phyloP scores from a whole-genome alignment of 306 rosid species.

The Boehmeria nivea region DNA sequence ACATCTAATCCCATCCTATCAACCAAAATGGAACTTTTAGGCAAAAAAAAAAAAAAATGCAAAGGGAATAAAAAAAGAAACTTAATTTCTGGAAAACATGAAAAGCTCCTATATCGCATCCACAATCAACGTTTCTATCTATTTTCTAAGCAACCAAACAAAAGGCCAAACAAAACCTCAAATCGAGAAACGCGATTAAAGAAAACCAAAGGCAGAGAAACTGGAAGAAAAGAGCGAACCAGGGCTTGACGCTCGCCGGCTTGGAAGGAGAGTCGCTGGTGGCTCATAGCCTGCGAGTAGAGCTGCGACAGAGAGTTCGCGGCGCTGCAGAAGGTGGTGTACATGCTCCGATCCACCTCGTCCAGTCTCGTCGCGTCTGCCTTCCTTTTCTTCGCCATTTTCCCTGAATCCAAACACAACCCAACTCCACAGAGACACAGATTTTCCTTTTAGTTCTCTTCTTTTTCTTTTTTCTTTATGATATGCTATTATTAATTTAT shows the following conservation, averaged over 20 bases:
- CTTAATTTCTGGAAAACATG: no score
- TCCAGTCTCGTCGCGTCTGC: slow-evolving; percentile 79
- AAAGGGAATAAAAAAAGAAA: no score
- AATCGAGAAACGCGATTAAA: no score
- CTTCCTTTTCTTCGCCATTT: slow-evolving; percentile 53
- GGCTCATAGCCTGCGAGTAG: slow-evolving; percentile 83
- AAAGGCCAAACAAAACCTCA: background rate
- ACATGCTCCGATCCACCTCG: slow-evolving; percentile 94
- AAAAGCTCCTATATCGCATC: background rate
- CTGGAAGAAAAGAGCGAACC: slow-evolving; percentile 27
- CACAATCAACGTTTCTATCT: background rate
- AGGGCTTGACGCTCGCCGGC: slow-evolving; percentile 94
- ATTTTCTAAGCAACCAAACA: slow-evolving; percentile 1
- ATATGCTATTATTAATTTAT: no score
- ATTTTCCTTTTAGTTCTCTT: background rate
- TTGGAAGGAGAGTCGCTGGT: slow-evolving; percentile 84
- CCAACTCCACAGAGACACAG: background rate
- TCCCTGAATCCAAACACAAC: slow-evolving; percentile 6
- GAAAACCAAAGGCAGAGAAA: background rate
- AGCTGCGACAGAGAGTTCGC: slow-evolving; percentile 95
- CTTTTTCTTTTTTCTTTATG: no score
- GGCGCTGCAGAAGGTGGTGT: slow-evolving; percentile 87
- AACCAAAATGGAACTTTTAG: no score
- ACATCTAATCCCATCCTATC: no score
- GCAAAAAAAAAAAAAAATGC: no score